Evolutionary conservation across 2,329 filamentous ascomycete genomes (phyloP).

Genomic region (Zymoseptoria brevis): DNA sequence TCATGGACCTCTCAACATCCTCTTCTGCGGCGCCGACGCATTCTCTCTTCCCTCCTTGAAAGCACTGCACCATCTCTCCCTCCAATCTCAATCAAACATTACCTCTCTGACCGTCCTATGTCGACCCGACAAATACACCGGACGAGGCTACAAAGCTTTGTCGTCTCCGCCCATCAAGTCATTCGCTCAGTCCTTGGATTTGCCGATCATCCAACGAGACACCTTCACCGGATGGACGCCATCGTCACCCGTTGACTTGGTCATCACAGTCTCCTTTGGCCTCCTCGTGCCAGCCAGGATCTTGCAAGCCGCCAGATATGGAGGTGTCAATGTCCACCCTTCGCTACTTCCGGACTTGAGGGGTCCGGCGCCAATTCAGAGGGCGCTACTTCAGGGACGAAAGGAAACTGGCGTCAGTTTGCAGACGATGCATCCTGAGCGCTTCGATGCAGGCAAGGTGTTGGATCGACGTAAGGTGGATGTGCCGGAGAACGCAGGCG

Average conservation of each 20-base stretch:
- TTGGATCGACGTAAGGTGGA: slow-evolving; percentile 55
- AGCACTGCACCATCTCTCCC: slow-evolving; percentile 52
- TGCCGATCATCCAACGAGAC: slow-evolving; percentile 66
- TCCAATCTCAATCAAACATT: slow-evolving; percentile 43
- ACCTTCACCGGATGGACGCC: slow-evolving; percentile 78
- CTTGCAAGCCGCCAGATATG: slow-evolving; percentile 62
- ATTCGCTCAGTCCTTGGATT: slow-evolving; percentile 53
- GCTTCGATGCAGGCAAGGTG: slow-evolving; percentile 73
- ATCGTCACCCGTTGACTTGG: slow-evolving; percentile 56
- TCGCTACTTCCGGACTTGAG: slow-evolving; percentile 71
- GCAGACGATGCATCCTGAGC: slow-evolving; percentile 69
- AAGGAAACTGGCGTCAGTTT: slow-evolving; percentile 66
- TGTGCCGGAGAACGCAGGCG: slow-evolving; percentile 43
- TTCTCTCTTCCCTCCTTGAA: slow-evolving; percentile 75
- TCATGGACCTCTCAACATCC: slow-evolving; percentile 63
- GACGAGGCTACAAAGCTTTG: slow-evolving; percentile 48
- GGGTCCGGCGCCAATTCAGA: slow-evolving; percentile 79
- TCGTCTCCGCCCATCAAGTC: slow-evolving; percentile 52
- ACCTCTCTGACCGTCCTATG: slow-evolving; percentile 79
- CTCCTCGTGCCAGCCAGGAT: slow-evolving; percentile 76
- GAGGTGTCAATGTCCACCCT: slow-evolving; percentile 88
- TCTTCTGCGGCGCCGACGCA: slow-evolving; percentile 90
- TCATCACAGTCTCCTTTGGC: slow-evolving; percentile 91
- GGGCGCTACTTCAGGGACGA: slow-evolving; percentile 61
- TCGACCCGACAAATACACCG: slow-evolving; percentile 67